These are phyloP conservation scores for Glycine soja DNA, from an alignment of 306 rosid genomes.

Conservation along the genomic window DNA sequence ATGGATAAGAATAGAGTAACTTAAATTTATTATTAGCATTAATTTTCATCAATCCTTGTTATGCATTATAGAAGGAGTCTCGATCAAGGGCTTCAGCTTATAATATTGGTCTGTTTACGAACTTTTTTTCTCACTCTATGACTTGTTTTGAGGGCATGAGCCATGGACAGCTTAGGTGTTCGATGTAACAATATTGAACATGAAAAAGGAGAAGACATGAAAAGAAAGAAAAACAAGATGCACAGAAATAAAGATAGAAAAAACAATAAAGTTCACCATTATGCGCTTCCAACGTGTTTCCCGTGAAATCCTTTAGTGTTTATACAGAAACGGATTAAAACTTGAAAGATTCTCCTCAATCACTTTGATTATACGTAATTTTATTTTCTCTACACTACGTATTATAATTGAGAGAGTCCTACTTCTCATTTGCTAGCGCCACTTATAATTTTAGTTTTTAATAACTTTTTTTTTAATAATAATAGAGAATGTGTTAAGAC, in stretches of 20 bases:
- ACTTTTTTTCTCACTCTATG: conserved; percentile 2
- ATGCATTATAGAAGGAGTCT: too few relatives aligned
- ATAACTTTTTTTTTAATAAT: too few relatives aligned
- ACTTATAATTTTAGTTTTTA: too few relatives aligned
- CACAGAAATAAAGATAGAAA: conserved; percentile 3
- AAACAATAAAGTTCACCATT: not conserved
- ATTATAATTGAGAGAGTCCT: too few relatives aligned
- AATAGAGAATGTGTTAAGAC: too few relatives aligned
- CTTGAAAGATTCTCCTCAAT: too few relatives aligned
- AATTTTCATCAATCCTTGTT: not conserved
- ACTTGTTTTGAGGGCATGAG: not conserved
- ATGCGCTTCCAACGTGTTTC: conserved; percentile 28
- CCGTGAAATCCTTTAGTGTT: conserved; percentile 9
- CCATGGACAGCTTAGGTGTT: not conserved
- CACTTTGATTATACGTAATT: not conserved
- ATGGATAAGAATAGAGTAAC: not conserved
- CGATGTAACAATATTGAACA: not conserved
- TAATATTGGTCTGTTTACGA: not conserved
- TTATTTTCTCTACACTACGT: not conserved
- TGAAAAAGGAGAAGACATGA: conserved; percentile 28
- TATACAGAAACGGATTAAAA: not conserved
- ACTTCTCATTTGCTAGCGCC: too few relatives aligned
- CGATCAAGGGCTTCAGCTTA: too few relatives aligned
- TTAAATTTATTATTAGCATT: not conserved
- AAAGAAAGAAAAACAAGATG: conserved; percentile 5